These are phyloP conservation scores for Teratosphaeria viscida DNA, from an alignment of 2,329 filamentous ascomycete species.

Conservation along the genomic window DNA sequence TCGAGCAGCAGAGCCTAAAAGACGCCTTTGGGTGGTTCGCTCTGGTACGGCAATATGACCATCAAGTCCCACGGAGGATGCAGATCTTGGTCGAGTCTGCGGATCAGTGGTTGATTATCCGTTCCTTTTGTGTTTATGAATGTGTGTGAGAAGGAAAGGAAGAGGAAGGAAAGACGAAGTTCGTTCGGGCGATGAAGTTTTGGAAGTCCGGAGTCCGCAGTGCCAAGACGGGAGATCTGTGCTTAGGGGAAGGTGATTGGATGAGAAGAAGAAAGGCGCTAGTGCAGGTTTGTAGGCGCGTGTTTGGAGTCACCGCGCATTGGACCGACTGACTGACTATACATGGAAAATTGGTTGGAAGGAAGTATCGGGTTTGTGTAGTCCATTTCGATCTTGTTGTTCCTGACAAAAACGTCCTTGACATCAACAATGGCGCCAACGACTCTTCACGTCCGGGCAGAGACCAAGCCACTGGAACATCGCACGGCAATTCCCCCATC, in stretches of 20 bases:
- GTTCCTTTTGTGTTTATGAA: slow-evolving; percentile 13
- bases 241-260: not conserved
- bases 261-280: not conserved
- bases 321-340: not conserved
- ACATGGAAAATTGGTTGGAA: not conserved
- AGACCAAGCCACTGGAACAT: slow-evolving; percentile 30
- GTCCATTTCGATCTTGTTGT: not conserved
- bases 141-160: slow-evolving; percentile 13
- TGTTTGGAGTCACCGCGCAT: not conserved
- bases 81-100: not conserved
- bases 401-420: not conserved
- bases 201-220: not conserved
- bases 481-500: slow-evolving; percentile 28
- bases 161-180: not conserved
- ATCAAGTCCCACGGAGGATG: slow-evolving; percentile 10
- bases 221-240: not conserved
- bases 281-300: not conserved
- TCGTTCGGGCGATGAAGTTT: not conserved
- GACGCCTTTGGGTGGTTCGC: slow-evolving; percentile 10
- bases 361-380: not conserved
- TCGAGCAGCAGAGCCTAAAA: slow-evolving; percentile 16
- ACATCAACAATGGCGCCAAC: slow-evolving; percentile 16
- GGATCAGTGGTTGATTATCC: slow-evolving; percentile 22
- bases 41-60: slow-evolving; percentile 23
- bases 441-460: slow-evolving; percentile 23